Percentiles rank a stretch among this genome's conserved stretches.
Conservation (phyloP, 805 yeast genomes). For the Spencermartinsiella europaea region DNA sequence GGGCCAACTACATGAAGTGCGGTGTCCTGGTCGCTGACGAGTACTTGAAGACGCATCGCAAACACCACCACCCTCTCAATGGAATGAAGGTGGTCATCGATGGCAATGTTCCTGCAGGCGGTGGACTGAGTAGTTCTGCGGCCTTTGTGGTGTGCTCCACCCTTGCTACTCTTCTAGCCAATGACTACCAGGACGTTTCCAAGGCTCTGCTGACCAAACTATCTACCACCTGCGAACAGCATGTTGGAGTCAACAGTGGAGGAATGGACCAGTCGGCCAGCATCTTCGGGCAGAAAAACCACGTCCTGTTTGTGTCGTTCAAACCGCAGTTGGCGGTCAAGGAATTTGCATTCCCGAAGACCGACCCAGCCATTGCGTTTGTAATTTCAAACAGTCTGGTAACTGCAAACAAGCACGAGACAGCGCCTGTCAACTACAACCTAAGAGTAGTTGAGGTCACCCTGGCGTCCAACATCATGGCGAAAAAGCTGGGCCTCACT, state of each 20-base stretch:
- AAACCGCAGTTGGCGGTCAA: constrained; percentile 52
- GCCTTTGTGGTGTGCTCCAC: constrained; percentile 66
- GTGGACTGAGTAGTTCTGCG: constrained; percentile 67
- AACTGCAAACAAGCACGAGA: constrained; percentile 59
- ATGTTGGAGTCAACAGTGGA: constrained; percentile 71
- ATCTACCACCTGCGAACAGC: constrained; percentile 63
- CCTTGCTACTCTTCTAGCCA: constrained; percentile 49
- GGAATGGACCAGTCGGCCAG: constrained; percentile 78
- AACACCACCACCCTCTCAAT: constrained; percentile 26
- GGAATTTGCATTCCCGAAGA: constrained; percentile 49
- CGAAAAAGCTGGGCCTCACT: constrained; percentile 40
- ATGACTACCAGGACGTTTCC: constrained; percentile 40
- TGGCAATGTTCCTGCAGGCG: constrained; percentile 69
- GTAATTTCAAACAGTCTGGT: constrained; percentile 61
- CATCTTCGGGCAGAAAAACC: constrained; percentile 53
- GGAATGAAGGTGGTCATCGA: constrained; percentile 52
- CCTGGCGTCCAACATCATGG: constrained; percentile 58
- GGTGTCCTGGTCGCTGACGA: constrained; percentile 57
- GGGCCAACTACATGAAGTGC: constrained; percentile 69
- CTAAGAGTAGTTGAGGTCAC: constrained; percentile 69
- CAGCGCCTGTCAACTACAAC: constrained; percentile 66
- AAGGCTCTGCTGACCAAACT: constrained; percentile 52
- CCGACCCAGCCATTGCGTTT: constrained; percentile 43
- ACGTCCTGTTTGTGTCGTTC: constrained; percentile 57
- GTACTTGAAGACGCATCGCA: constrained; percentile 35